Conservation (phyloP, 2,329 filamentous ascomycete species). For the Fusarium haematococcum region DNA sequence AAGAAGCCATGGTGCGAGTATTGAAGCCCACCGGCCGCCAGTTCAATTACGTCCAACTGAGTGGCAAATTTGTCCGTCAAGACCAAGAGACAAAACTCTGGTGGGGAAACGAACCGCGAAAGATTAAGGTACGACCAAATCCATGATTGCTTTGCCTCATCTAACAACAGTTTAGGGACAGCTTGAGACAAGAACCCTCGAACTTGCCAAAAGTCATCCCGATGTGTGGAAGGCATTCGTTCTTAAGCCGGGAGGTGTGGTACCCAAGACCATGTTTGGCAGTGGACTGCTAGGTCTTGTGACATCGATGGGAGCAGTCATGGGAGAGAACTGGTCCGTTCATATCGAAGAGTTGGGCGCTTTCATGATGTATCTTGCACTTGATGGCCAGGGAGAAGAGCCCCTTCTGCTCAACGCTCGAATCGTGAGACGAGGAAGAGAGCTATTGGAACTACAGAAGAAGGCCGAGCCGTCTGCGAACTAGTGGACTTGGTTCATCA, state of each 20-base stretch:
- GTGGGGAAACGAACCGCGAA: slow-evolving; percentile 34
- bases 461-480: background rate
- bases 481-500: background rate
- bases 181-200: slow-evolving; percentile 25
- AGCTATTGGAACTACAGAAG: slow-evolving; percentile 8
- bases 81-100: slow-evolving; percentile 48
- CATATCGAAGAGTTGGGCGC: slow-evolving; percentile 31
- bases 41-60: slow-evolving; percentile 49
- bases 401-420: slow-evolving; percentile 21
- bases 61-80: slow-evolving; percentile 49
- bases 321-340: slow-evolving; percentile 37
- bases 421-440: slow-evolving; percentile 20
- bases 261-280: background rate
- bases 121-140: slow-evolving; percentile 25
- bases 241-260: slow-evolving; percentile 30
- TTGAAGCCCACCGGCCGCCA: background rate
- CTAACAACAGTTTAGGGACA: slow-evolving; percentile 21
- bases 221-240: slow-evolving; percentile 32
- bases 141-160: fast-evolving
- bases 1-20: slow-evolving; percentile 15
- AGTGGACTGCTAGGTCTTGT: background rate
- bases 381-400: slow-evolving; percentile 20
- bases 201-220: slow-evolving; percentile 14
- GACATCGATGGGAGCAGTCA: background rate
- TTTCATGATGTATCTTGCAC: slow-evolving; percentile 32